Percentiles rank a stretch among this genome's conserved stretches.
Evolutionary conservation across 441 rosid species (phyloP).

Genomic region (California macrophylla): DNA sequence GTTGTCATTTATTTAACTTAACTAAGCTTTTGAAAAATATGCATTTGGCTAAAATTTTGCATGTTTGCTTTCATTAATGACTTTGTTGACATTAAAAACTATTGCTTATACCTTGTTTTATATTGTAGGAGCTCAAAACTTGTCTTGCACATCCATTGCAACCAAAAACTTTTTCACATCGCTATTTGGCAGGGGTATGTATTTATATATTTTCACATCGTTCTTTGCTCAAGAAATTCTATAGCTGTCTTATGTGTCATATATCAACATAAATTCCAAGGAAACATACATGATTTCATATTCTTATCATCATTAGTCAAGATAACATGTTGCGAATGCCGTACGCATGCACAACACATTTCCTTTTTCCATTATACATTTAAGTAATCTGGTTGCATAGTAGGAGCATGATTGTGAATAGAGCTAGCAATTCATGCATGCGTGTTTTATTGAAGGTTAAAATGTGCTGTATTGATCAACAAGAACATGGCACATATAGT

Average conservation of each 20-base stretch:
- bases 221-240: too few relatives aligned
- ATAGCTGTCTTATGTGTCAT: too few relatives aligned
- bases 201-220: neutral
- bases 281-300: too few relatives aligned
- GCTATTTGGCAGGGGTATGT: slow-evolving; percentile 83
- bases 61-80: slow-evolving; percentile 5
- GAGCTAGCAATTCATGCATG: too few relatives aligned
- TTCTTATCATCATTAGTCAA: too few relatives aligned
- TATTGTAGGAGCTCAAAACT: slow-evolving; percentile 56
- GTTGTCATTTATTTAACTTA: neutral
- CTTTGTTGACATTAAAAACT: neutral
- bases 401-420: neutral
- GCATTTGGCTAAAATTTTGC: neutral
- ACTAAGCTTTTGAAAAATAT: slow-evolving; percentile 5
- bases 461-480: too few relatives aligned
- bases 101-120: slow-evolving; percentile 19
- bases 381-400: neutral
- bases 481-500: too few relatives aligned
- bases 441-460: too few relatives aligned
- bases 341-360: too few relatives aligned
- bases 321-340: too few relatives aligned
- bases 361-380: neutral
- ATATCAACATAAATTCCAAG: too few relatives aligned
- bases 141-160: slow-evolving; percentile 68
- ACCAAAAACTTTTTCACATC: slow-evolving; percentile 74